Evolutionary conservation across 257 asterid genomes (phyloP).

Genomic region (Scutellaria barbata): DNA sequence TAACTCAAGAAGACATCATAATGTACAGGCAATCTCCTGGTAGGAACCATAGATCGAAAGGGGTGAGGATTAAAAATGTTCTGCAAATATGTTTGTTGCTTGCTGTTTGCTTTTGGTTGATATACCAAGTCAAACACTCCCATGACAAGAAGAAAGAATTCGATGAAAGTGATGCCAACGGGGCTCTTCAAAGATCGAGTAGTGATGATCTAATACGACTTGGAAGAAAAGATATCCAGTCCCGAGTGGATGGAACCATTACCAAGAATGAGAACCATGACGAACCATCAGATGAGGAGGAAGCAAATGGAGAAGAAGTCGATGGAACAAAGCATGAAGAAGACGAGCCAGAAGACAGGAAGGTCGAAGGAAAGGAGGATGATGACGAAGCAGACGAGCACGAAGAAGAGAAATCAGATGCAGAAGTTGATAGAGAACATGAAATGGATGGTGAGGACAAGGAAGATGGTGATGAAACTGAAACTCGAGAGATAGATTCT

Average conservation of each 20-base stretch:
- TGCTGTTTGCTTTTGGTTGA: constrained; percentile 88
- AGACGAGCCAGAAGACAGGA: constrained; percentile 54
- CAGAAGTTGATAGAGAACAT: constrained; percentile 58
- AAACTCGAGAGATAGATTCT: constrained; percentile 51
- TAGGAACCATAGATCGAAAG: constrained; percentile 77
- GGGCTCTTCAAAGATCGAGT: constrained; percentile 31
- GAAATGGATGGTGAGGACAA: constrained; percentile 56
- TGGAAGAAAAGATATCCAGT: constrained; percentile 73
- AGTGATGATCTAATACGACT: constrained; percentile 48
- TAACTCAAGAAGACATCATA: constrained; percentile 35
- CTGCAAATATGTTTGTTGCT: constrained; percentile 77
- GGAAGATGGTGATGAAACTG: constrained; percentile 55
- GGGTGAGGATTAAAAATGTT: constrained; percentile 64
- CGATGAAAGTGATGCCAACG: constrained; percentile 58
- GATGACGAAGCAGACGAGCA: constrained; percentile 60
- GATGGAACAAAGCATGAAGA: constrained; percentile 58
- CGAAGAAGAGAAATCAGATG: constrained; percentile 66
- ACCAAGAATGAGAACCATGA: constrained; percentile 41
- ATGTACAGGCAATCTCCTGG: constrained; percentile 82
- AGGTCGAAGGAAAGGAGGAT: constrained; percentile 57
- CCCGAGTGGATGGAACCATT: constrained; percentile 44
- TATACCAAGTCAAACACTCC: constrained; percentile 91
- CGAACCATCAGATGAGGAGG: constrained; percentile 58
- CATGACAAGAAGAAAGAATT: constrained; percentile 76
- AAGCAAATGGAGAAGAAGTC: constrained; percentile 48